Conservation (phyloP, 2,329 filamentous ascomycete species). For the Passalora sequoiae region DNA sequence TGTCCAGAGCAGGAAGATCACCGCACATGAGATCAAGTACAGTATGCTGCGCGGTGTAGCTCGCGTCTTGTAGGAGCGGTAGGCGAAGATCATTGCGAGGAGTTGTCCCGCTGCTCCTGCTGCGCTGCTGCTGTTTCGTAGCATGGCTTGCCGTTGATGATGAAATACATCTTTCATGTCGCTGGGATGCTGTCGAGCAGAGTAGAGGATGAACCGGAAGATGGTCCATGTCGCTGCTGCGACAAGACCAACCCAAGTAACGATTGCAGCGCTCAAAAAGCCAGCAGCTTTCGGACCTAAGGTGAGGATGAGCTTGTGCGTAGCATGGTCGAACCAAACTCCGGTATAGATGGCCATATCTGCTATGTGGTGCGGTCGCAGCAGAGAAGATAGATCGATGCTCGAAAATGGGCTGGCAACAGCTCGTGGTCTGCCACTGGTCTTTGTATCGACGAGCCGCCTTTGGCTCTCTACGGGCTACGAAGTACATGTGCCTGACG, state of each 20-base stretch:
- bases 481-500: too few relatives aligned
- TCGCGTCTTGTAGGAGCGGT: background rate
- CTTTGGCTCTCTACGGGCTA: too few relatives aligned
- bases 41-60: background rate
- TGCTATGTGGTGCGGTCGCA: too few relatives aligned
- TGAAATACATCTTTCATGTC: constrained; percentile 1
- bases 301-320: constrained; percentile 4
- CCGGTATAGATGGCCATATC: constrained; percentile 2
- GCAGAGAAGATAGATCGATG: too few relatives aligned
- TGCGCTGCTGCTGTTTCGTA: constrained; percentile 2
- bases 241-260: constrained; percentile 1
- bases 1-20: constrained; percentile 2
- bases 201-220: constrained; percentile 2
- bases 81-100: constrained; percentile 1
- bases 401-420: too few relatives aligned
- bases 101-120: background rate
- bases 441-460: too few relatives aligned
- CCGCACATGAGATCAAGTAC: background rate
- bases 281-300: background rate
- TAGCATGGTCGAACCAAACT: constrained; percentile 3
- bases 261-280: constrained; percentile 2
- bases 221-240: constrained; percentile 5
- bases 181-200: background rate
- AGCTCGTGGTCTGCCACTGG: too few relatives aligned
- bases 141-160: background rate